Evolutionary conservation across 2,329 filamentous ascomycete genomes (phyloP).

Genomic region (Cytospora paraplurivora): DNA sequence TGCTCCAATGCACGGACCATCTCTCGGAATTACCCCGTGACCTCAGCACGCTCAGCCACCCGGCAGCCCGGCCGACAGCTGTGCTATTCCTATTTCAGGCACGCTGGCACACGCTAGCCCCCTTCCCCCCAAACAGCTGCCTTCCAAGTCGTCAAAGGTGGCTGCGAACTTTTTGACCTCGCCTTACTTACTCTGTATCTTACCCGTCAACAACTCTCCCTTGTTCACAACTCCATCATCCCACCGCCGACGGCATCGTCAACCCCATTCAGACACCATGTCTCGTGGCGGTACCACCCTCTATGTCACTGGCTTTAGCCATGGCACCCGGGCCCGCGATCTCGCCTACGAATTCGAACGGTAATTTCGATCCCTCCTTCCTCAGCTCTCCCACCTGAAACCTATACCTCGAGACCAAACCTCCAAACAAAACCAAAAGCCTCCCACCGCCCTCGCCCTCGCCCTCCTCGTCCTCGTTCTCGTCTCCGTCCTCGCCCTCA

Average conservation of each 20-base stretch:
- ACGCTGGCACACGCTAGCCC: not conserved
- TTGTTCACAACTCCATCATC: slow-evolving; percentile 8
- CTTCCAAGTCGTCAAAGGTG: slow-evolving; percentile 9
- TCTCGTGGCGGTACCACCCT: slow-evolving; percentile 92
- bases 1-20: not conserved
- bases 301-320: slow-evolving; percentile 98
- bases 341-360: slow-evolving; percentile 99
- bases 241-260: slow-evolving; percentile 21
- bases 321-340: slow-evolving; percentile 97
- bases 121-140: slow-evolving; percentile 6
- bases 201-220: slow-evolving; percentile 5
- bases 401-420: slow-evolving; percentile 30
- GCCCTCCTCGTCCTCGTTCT: slow-evolving; percentile 15
- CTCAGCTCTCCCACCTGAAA: slow-evolving; percentile 33
- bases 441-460: slow-evolving; percentile 30
- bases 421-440: slow-evolving; percentile 24
- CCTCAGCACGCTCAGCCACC: not conserved
- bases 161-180: slow-evolving; percentile 18
- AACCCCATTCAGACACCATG: slow-evolving; percentile 56
- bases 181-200: not conserved
- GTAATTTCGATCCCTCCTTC: slow-evolving; percentile 70
- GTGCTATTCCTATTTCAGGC: slow-evolving; percentile 11
- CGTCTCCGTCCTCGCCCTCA: slow-evolving; percentile 30
- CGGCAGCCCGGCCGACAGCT: not conserved
- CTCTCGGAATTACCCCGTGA: not conserved